A percentile compares a stretch with the other conserved stretches of the same genome.
Evolutionary conservation across 2,329 filamentous ascomycete genomes (phyloP).

Genomic region (Diaporthe batatas): DNA sequence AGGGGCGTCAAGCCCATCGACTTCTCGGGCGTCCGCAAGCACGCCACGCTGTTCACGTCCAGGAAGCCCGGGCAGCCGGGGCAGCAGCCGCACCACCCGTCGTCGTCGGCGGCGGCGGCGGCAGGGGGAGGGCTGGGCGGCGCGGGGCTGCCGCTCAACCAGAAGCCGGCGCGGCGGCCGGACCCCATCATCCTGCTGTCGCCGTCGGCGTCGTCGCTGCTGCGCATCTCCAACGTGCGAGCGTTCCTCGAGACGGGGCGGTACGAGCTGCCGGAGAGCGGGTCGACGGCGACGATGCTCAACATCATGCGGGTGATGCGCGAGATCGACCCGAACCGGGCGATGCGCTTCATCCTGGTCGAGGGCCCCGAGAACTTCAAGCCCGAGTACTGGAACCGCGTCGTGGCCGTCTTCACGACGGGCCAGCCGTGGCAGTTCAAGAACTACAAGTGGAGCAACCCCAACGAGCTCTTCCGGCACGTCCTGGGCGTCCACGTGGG

Average conservation of each 20-base stretch:
- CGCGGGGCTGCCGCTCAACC: conserved; percentile 66
- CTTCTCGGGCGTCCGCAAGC: conserved; percentile 92
- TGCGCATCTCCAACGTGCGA: conserved; percentile 96
- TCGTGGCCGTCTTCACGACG: conserved; percentile 97
- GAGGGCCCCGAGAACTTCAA: conserved; percentile 96
- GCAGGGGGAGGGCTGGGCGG: conserved; percentile 43
- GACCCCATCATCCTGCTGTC: conserved; percentile 97
- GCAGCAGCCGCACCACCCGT: conserved; percentile 15
- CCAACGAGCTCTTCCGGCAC: conserved; percentile 89
- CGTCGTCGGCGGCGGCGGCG: conserved; percentile 50
- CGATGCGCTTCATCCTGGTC: conserved; percentile 94
- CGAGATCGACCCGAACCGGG: conserved; percentile 75
- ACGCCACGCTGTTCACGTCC: conserved; percentile 81
- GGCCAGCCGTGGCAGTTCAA: conserved; percentile 99
- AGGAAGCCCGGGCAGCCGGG: conserved; percentile 57
- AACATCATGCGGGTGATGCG: conserved; percentile 85
- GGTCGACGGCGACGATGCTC: conserved; percentile 81
- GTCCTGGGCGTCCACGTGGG: conserved; percentile 90
- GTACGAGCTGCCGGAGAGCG: conserved; percentile 83
- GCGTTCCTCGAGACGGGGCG: conserved; percentile 89
- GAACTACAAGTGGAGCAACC: conserved; percentile 94
- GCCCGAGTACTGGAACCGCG: conserved; percentile 95
- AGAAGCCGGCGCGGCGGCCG: conserved; percentile 66
- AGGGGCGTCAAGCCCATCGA: conserved; percentile 92
- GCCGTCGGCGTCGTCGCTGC: conserved; percentile 91